Evolutionary conservation across 768 basidiomycete genomes (phyloP).

Genomic region (Phlebiopsis gigantea): DNA sequence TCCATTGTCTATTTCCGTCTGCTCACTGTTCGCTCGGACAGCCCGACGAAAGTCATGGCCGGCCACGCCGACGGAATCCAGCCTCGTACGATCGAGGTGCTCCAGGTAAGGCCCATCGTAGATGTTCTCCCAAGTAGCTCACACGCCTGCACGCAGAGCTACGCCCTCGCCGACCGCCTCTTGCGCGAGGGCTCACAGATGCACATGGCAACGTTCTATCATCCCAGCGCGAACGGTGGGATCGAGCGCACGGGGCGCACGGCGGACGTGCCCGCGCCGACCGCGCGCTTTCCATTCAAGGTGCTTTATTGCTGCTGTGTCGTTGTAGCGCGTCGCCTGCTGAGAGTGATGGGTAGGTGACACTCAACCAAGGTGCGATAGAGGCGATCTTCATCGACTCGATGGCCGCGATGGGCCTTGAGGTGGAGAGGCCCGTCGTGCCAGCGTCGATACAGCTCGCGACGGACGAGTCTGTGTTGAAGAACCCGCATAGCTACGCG

Average conservation of each 20-base stretch:
- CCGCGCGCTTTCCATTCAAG: slow-evolving; percentile 69
- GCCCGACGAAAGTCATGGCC: slow-evolving; percentile 32
- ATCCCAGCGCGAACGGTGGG: slow-evolving; percentile 52
- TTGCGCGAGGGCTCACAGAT: slow-evolving; percentile 62
- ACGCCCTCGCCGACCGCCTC: slow-evolving; percentile 65
- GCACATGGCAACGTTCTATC: slow-evolving; percentile 71
- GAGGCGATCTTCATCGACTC: slow-evolving; percentile 56
- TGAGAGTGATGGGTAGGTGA: slow-evolving; percentile 18
- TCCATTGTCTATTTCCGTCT: no score
- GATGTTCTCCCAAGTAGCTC: not conserved
- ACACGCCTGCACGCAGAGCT: slow-evolving; percentile 44
- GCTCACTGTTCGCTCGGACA: slow-evolving; percentile 11
- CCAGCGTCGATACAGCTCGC: slow-evolving; percentile 46
- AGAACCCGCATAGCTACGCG: slow-evolving; percentile 33
- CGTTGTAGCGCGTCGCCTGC: not conserved
- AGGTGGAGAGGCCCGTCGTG: slow-evolving; percentile 45
- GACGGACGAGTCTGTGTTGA: slow-evolving; percentile 34
- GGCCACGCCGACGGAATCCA: slow-evolving; percentile 56
- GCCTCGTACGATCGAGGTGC: slow-evolving; percentile 47
- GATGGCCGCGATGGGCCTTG: slow-evolving; percentile 39
- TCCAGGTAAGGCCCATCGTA: slow-evolving; percentile 30
- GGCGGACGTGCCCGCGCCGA: slow-evolving; percentile 55
- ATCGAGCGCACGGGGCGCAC: slow-evolving; percentile 65
- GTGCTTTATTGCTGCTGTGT: slow-evolving; percentile 24
- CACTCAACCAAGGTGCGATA: slow-evolving; percentile 60